Evolutionary conservation across 2,329 filamentous ascomycete species (phyloP).

Genomic region (Fusarium poae): DNA sequence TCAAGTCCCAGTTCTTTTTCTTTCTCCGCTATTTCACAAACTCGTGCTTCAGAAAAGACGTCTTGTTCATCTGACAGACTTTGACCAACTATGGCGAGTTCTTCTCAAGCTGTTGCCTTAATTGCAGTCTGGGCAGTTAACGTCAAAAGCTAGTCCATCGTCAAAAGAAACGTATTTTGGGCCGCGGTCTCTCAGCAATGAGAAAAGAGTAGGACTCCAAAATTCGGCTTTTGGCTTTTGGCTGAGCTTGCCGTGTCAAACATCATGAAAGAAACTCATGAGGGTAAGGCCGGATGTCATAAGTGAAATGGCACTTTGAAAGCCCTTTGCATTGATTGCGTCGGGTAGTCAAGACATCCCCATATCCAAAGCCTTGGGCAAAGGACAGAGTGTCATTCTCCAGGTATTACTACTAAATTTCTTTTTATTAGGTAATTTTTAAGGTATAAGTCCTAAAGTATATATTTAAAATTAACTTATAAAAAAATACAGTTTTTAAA

Average conservation of each 20-base stretch:
- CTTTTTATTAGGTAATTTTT: too few species aligned
- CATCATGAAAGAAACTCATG: not conserved
- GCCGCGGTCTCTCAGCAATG: not conserved
- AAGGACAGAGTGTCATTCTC: constrained; percentile 2
- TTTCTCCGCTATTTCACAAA: too few species aligned
- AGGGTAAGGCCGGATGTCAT: constrained; percentile 9
- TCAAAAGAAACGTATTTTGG: constrained; percentile 2
- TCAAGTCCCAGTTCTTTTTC: too few species aligned
- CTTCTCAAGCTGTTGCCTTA: too few species aligned
- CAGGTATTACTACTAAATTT: constrained; percentile 5
- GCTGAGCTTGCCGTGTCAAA: not conserved
- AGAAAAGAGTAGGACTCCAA: constrained; percentile 2
- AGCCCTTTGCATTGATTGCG: not conserved
- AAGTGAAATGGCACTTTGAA: constrained; percentile 16
- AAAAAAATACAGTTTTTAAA: too few species aligned
- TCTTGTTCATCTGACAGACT: too few species aligned
- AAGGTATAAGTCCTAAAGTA: too few species aligned
- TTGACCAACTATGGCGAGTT: too few species aligned
- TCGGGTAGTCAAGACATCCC: not conserved
- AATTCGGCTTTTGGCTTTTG: not conserved
- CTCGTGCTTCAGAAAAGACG: too few species aligned
- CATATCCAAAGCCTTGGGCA: not conserved
- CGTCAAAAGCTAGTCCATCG: too few species aligned
- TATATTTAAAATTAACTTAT: too few species aligned
- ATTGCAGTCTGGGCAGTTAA: too few species aligned